Evolutionary conservation across 305 asterid species (phyloP).

Genomic region (Fraxinus albicans): DNA sequence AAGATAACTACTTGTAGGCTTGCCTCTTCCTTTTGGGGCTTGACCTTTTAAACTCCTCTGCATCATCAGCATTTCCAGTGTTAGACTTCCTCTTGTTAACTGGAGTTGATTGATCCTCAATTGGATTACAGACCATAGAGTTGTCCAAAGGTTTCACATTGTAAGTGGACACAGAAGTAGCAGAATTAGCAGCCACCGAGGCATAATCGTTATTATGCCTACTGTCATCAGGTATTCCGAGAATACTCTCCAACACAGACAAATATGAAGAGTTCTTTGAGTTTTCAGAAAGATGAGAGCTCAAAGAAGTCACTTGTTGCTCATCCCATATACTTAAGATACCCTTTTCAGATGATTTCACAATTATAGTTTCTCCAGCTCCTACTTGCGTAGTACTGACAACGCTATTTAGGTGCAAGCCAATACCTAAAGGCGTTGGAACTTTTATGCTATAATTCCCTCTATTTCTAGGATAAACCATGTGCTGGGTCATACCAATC

Average conservation of each 20-base stretch:
- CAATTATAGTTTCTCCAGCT: constrained; percentile 38
- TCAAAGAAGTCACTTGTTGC: constrained; percentile 16
- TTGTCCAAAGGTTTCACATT: constrained; percentile 30
- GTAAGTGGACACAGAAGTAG: constrained; percentile 29
- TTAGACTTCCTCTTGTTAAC: constrained; percentile 28
- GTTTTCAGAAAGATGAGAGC: too few relatives aligned
- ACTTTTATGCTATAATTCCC: constrained; percentile 24
- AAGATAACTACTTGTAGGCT: constrained; percentile 24
- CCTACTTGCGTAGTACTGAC: constrained; percentile 46
- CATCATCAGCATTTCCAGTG: constrained; percentile 30
- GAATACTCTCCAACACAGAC: too few relatives aligned
- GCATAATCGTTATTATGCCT: constrained; percentile 25
- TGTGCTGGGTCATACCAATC: constrained; percentile 29
- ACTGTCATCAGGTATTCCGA: too few relatives aligned
- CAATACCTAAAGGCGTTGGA: constrained; percentile 63
- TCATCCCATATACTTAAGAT: constrained; percentile 41
- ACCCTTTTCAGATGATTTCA: constrained; percentile 50
- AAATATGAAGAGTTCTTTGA: too few relatives aligned
- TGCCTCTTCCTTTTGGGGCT: constrained; percentile 63
- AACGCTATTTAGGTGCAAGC: constrained; percentile 76
- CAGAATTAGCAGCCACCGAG: constrained; percentile 32
- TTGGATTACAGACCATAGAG: constrained; percentile 31
- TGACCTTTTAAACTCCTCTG: constrained; percentile 35
- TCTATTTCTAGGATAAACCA: constrained; percentile 30
- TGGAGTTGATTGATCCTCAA: constrained; percentile 35